Evolutionary conservation across 2,329 filamentous ascomycete genomes (phyloP).

Genomic region (Coleophoma crateriformis): DNA sequence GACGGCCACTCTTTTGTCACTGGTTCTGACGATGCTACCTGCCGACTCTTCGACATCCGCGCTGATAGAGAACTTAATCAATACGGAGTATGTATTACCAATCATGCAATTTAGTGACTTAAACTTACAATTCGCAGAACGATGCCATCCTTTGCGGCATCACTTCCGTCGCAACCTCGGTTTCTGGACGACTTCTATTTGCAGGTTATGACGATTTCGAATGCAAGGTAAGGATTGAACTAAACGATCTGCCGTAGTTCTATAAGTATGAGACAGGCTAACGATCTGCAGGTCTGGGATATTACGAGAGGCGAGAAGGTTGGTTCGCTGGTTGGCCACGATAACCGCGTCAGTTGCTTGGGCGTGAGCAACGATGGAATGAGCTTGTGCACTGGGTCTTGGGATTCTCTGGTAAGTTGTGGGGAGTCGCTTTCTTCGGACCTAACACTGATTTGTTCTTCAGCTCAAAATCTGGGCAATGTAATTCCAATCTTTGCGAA

Average conservation of each 20-base stretch:
- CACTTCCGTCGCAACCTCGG: conserved; percentile 95
- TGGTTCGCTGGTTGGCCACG: conserved; percentile 91
- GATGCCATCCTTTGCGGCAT: conserved; percentile 97
- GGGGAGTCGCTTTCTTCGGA: background rate
- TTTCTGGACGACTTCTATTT: conserved; percentile 90
- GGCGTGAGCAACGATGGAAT: conserved; percentile 99
- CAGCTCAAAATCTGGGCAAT: conserved; percentile 84
- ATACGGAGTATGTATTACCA: conserved; percentile 51
- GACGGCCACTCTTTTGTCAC: conserved; percentile 98
- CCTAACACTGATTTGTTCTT: conserved; percentile 20
- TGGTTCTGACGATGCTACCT: conserved; percentile 95
- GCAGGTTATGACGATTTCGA: conserved; percentile 99
- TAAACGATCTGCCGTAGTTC: no score
- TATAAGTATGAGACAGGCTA: no score
- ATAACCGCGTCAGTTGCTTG: conserved; percentile 97
- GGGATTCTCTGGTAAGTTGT: conserved; percentile 95
- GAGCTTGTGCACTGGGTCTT: conserved; percentile 98
- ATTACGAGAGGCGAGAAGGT: conserved; percentile 95
- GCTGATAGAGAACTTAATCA: conserved; percentile 76
- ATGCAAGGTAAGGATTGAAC: conserved; percentile 74
- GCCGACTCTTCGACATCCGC: conserved; percentile 94
- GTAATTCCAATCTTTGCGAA: conserved; percentile 14
- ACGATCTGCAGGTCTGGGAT: conserved; percentile 79
- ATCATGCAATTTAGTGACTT: conserved; percentile 3
- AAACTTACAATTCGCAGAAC: conserved; percentile 52